These are phyloP conservation scores for Penicillium occitanis DNA, from an alignment of 2,329 filamentous ascomycete species.

Conservation along the genomic window DNA sequence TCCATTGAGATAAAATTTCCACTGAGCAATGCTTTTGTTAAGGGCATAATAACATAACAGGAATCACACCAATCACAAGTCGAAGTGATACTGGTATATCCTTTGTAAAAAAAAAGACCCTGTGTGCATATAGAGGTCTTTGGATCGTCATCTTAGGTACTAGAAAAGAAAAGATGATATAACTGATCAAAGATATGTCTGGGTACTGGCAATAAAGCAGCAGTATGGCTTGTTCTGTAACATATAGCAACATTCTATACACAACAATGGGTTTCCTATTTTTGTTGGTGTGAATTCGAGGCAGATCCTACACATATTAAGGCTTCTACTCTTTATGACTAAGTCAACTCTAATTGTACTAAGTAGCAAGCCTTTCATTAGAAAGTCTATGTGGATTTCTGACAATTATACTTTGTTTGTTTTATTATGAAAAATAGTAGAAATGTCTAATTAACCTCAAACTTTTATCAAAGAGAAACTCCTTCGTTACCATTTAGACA, in stretches of 20 bases:
- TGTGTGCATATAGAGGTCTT: too few species aligned
- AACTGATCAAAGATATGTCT: too few species aligned
- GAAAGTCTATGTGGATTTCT: not conserved
- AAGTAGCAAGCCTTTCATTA: not conserved
- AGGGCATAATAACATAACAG: not conserved
- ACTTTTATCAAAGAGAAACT: not conserved
- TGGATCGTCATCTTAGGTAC: too few species aligned
- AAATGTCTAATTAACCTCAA: not conserved
- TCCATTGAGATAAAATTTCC: not conserved
- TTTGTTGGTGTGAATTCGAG: too few species aligned
- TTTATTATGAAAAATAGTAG: not conserved
- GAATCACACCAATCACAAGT: not conserved
- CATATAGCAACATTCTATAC: too few species aligned
- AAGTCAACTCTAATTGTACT: not conserved
- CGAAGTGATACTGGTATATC: not conserved
- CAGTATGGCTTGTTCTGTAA: too few species aligned
- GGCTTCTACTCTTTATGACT: too few species aligned
- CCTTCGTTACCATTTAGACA: too few species aligned
- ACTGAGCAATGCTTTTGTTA: not conserved
- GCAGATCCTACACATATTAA: too few species aligned
- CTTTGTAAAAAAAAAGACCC: not conserved
- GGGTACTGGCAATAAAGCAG: too few species aligned
- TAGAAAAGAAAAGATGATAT: too few species aligned
- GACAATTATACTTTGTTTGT: not conserved
- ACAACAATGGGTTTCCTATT: too few species aligned